Conservation (phyloP, 2,329 filamentous ascomycete species). For the Verticillium klebahnii region DNA sequence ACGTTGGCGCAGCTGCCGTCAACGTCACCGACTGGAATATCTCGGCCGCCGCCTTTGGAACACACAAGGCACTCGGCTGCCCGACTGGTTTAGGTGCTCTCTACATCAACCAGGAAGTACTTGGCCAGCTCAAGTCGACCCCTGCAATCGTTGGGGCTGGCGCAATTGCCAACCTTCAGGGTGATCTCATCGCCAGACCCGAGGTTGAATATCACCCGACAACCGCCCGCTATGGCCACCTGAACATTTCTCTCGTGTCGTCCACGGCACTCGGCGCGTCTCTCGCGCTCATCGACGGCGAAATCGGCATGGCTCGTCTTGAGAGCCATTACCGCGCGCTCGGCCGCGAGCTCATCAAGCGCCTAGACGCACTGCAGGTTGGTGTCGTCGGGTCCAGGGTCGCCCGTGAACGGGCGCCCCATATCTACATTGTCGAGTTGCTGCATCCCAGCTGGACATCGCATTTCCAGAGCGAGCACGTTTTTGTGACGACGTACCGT, state of each 20-base stretch:
- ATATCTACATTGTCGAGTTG: constrained; percentile 21
- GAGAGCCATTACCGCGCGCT: constrained; percentile 7
- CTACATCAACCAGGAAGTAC: constrained; percentile 19
- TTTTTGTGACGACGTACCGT: constrained; percentile 16
- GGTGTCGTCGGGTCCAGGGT: constrained; percentile 15
- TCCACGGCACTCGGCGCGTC: constrained; percentile 17
- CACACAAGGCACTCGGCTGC: constrained; percentile 27
- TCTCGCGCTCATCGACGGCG: constrained; percentile 19
- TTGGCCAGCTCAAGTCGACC: constrained; percentile 15
- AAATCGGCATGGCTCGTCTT: constrained; percentile 16
- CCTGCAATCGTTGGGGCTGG: constrained; percentile 19
- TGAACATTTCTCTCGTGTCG: constrained; percentile 19
- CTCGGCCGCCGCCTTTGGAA: constrained; percentile 24
- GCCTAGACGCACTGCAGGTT: constrained; percentile 12
- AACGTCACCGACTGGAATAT: constrained; percentile 19
- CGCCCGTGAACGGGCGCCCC: constrained; percentile 17
- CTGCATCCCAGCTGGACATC: constrained; percentile 13
- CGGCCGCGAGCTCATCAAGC: constrained; percentile 9
- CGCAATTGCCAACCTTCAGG: background rate
- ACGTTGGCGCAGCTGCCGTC: constrained; percentile 24
- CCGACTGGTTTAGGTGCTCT: constrained; percentile 23
- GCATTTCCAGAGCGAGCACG: constrained; percentile 11
- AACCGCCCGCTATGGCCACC: constrained; percentile 22
- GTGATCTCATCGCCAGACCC: background rate
- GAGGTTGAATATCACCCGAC: constrained; percentile 12